These are phyloP conservation scores for Tricholomella constricta DNA, from an alignment of 768 basidiomycete genomes.

Conservation along the genomic window DNA sequence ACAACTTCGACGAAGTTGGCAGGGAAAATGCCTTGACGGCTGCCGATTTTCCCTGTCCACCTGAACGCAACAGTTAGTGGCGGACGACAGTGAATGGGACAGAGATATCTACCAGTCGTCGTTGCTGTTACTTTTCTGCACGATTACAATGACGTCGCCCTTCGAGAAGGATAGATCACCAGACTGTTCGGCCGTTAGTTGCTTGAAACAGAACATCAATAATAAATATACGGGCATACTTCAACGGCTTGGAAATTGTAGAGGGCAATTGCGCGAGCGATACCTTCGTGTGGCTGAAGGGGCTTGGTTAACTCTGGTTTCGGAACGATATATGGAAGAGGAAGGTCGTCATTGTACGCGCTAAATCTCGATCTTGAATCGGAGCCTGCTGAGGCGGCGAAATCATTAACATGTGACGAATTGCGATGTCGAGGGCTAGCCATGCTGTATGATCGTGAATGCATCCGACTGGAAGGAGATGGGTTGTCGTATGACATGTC, in stretches of 20 bases:
- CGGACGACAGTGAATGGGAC: background rate
- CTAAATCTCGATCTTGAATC: background rate
- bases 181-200: slow-evolving; percentile 38
- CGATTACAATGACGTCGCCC: slow-evolving; percentile 73
- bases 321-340: slow-evolving; percentile 39
- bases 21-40: slow-evolving; percentile 70
- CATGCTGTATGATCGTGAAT: slow-evolving; percentile 10
- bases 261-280: slow-evolving; percentile 73
- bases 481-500: slow-evolving; percentile 9
- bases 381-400: background rate
- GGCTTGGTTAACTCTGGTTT: slow-evolving; percentile 54
- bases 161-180: slow-evolving; percentile 78
- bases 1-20: slow-evolving; percentile 82
- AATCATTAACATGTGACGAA: background rate
- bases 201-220: slow-evolving; percentile 2
- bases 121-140: slow-evolving; percentile 66
- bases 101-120: slow-evolving; percentile 65
- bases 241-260: slow-evolving; percentile 76
- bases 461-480: background rate
- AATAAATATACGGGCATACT: slow-evolving; percentile 37
- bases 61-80: slow-evolving; percentile 32
- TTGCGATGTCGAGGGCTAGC: background rate
- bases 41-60: slow-evolving; percentile 76
- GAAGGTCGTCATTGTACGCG: slow-evolving; percentile 6
- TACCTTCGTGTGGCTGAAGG: slow-evolving; percentile 55